These are phyloP conservation scores for Maudiozyma bulderi DNA, from an alignment of 805 yeast species.

Conservation along the genomic window DNA sequence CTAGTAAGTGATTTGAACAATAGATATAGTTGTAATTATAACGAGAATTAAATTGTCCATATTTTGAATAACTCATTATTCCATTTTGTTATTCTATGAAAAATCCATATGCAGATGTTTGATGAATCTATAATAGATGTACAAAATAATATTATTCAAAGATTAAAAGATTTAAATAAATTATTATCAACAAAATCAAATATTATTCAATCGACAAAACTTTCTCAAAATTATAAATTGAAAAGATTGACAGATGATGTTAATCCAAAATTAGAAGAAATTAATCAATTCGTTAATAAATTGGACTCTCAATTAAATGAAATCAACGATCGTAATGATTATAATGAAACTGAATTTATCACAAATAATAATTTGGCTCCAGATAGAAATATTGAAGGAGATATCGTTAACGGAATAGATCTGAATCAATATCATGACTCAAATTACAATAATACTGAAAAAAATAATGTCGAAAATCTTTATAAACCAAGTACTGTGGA, in stretches of 20 bases:
- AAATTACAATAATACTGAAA: too few species aligned
- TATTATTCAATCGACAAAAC: constrained; percentile 33
- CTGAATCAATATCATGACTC: too few species aligned
- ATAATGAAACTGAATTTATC: background rate
- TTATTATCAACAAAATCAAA: constrained; percentile 26
- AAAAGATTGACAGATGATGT: constrained; percentile 12
- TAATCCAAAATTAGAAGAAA: constrained; percentile 10
- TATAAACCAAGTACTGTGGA: too few species aligned
- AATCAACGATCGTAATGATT: background rate
- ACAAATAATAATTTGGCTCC: background rate
- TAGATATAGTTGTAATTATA: background rate
- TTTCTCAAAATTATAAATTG: constrained; percentile 34
- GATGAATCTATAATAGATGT: background rate
- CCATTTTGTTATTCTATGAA: background rate
- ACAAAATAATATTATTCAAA: constrained; percentile 3
- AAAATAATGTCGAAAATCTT: too few species aligned
- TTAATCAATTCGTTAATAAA: constrained; percentile 5
- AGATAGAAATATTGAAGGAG: too few species aligned
- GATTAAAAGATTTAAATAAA: background rate
- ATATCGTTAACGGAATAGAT: too few species aligned
- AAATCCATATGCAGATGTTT: background rate
- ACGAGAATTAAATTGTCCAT: background rate
- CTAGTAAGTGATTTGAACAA: background rate
- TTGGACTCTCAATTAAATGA: background rate
- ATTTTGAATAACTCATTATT: too few species aligned